Conservation (phyloP, 2,329 filamentous ascomycete genomes). For the Apiospora pterosperma region DNA sequence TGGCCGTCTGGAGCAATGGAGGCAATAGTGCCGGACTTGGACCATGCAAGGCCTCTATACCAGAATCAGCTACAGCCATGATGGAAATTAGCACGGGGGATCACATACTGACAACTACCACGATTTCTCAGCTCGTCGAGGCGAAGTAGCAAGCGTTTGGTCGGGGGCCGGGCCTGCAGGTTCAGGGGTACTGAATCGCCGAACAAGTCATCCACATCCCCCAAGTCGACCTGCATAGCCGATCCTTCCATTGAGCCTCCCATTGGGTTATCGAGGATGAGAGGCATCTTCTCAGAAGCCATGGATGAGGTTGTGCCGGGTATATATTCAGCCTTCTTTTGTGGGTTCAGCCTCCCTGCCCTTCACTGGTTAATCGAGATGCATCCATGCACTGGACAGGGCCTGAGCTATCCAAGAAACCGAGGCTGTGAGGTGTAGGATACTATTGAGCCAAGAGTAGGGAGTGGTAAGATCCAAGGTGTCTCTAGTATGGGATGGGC, state of each 20-base stretch:
- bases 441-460: not conserved
- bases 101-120: conserved; percentile 76
- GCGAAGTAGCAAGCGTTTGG: conserved; percentile 67
- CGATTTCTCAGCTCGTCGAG: conserved; percentile 72
- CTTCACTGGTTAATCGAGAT: not conserved
- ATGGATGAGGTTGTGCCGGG: not conserved
- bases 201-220: conserved; percentile 56
- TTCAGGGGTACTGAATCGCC: conserved; percentile 63
- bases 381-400: not conserved
- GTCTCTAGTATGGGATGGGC: not conserved
- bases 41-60: conserved; percentile 73
- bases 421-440: not conserved
- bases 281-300: conserved; percentile 32
- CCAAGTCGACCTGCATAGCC: conserved; percentile 45
- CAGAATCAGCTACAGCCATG: conserved; percentile 14
- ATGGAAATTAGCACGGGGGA: not conserved
- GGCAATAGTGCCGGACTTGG: conserved; percentile 80
- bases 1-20: conserved; percentile 71
- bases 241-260: conserved; percentile 35
- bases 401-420: not conserved
- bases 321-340: not conserved
- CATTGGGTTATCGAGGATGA: conserved; percentile 49
- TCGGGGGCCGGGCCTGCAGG: conserved; percentile 47
- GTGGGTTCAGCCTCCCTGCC: not conserved
- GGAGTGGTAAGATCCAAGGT: not conserved